Evolutionary conservation across 2,329 filamentous ascomycete species (phyloP).

Genomic region (Pseudogymnoascus sp.): DNA sequence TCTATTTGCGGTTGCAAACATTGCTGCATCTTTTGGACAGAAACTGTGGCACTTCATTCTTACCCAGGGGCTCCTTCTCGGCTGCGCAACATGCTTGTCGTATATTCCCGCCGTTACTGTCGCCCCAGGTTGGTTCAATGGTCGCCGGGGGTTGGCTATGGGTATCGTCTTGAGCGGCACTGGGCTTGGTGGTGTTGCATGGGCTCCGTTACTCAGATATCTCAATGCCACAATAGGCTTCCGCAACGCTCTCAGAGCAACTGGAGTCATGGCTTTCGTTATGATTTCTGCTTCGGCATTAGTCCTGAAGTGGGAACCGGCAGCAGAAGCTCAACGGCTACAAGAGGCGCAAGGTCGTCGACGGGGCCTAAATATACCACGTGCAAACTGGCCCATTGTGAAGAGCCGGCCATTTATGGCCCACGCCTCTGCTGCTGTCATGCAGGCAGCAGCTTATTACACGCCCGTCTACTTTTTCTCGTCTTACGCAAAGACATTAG

Average conservation of each 20-base stretch:
- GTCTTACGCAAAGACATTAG: constrained; percentile 30
- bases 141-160: constrained; percentile 30
- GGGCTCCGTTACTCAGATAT: constrained; percentile 21
- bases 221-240: constrained; percentile 25
- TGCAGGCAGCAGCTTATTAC: constrained; percentile 32
- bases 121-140: constrained; percentile 31
- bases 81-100: constrained; percentile 31
- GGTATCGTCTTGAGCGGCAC: constrained; percentile 31
- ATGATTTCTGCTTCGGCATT: constrained; percentile 20
- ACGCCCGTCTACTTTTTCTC: constrained; percentile 33
- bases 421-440: constrained; percentile 28
- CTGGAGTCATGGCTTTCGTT: constrained; percentile 25
- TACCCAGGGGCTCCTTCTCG: constrained; percentile 31
- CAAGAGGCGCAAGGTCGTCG: constrained; percentile 5
- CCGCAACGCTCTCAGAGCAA: constrained; percentile 30
- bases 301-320: constrained; percentile 12
- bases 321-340: constrained; percentile 4
- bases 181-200: constrained; percentile 31
- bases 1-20: constrained; percentile 27
- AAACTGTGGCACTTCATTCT: constrained; percentile 20
- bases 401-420: constrained; percentile 29
- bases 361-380: constrained; percentile 18
- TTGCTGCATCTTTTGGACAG: constrained; percentile 29
- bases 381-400: constrained; percentile 29
- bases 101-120: constrained; percentile 33